Evolutionary conservation across 2,329 filamentous ascomycete species (phyloP).

Genomic region (Lasiodiplodia sp.): DNA sequence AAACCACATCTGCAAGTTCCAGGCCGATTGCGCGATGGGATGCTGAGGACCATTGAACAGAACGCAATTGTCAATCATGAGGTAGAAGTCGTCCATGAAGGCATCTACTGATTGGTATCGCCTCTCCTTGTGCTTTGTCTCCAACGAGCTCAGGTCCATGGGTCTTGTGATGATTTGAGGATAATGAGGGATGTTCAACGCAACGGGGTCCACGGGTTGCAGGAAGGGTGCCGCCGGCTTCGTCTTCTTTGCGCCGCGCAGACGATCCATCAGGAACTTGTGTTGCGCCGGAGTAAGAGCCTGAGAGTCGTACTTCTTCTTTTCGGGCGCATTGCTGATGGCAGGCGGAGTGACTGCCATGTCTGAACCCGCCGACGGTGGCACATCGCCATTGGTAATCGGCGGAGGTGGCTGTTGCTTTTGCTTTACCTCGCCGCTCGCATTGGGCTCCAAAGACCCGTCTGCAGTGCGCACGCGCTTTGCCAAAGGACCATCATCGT

Average conservation of each 20-base stretch:
- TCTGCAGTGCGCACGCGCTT: conserved; percentile 81
- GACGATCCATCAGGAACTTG: conserved; percentile 68
- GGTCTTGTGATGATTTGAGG: conserved; percentile 76
- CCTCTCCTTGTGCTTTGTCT: conserved; percentile 76
- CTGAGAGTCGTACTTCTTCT: conserved; percentile 46
- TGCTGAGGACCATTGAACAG: conserved; percentile 85
- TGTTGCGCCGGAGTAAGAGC: conserved; percentile 66
- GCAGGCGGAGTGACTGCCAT: not conserved
- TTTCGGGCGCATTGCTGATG: conserved; percentile 30
- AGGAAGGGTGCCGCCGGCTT: conserved; percentile 79
- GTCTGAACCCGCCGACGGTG: not conserved
- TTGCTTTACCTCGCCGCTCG: conserved; percentile 51
- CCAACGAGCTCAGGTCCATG: conserved; percentile 85
- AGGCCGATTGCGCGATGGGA: conserved; percentile 72
- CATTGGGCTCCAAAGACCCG: conserved; percentile 35
- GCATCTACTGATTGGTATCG: conserved; percentile 74
- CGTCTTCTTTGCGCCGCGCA: conserved; percentile 84
- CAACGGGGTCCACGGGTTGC: conserved; percentile 77
- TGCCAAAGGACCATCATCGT: conserved; percentile 68
- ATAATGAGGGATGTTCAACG: conserved; percentile 77
- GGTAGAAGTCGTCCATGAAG: conserved; percentile 75
- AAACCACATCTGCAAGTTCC: conserved; percentile 66
- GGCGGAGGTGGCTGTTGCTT: conserved; percentile 46
- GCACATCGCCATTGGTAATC: conserved; percentile 13
- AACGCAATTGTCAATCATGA: conserved; percentile 80